Evolutionary conservation across 148 eudicot genomes (phyloP).

Genomic region (Vaccinium vitisidaea): DNA sequence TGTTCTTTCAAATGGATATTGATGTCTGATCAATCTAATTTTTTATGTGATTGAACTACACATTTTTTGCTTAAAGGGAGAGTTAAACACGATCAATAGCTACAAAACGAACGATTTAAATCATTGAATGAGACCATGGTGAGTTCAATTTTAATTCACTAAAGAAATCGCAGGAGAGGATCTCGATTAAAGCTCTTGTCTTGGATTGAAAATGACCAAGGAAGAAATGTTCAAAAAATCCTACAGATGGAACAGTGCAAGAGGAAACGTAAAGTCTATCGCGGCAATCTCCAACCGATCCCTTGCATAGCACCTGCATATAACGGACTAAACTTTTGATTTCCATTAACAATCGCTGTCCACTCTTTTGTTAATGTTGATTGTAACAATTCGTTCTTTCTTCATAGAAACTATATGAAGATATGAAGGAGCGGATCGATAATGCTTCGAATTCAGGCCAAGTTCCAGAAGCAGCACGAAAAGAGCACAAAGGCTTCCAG

Average conservation of each 20-base stretch:
- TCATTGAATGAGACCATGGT: background rate
- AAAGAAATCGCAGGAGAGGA: background rate
- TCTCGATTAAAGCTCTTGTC: background rate
- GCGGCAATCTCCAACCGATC: background rate
- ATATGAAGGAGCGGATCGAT: slow-evolving; percentile 21
- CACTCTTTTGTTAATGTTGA: background rate
- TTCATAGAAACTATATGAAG: slow-evolving; percentile 22
- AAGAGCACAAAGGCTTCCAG: slow-evolving; percentile 20
- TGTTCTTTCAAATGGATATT: too few relatives aligned
- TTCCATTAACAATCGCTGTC: background rate
- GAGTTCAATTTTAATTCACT: background rate
- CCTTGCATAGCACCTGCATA: background rate
- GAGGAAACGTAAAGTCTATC: background rate
- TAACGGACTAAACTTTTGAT: background rate
- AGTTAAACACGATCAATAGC: background rate
- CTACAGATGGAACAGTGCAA: background rate
- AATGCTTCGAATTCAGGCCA: slow-evolving; percentile 10
- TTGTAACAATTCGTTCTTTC: background rate
- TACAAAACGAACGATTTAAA: background rate
- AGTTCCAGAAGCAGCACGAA: slow-evolving; percentile 16
- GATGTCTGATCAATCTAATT: too few relatives aligned
- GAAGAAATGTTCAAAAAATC: background rate
- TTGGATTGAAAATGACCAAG: background rate
- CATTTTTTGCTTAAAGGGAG: too few relatives aligned
- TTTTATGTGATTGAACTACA: background rate